phyloP scores from a whole-genome alignment of 2,329 filamentous ascomycete genomes.

The Neoascochyta sp. region DNA sequence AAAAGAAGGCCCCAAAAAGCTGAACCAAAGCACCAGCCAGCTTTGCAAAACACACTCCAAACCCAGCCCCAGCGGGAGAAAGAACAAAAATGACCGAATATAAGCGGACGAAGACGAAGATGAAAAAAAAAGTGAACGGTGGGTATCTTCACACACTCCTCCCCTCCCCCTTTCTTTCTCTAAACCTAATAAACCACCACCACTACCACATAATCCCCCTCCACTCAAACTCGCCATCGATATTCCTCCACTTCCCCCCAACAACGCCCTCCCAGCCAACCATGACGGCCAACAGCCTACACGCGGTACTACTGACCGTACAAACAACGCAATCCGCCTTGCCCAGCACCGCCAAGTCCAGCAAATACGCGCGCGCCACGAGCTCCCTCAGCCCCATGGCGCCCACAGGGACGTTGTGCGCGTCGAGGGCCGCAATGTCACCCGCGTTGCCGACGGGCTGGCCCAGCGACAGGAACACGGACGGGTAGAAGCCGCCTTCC shows the following conservation, averaged over 20 bases:
- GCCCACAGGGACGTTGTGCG: conserved; percentile 33
- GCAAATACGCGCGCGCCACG: conserved; percentile 74
- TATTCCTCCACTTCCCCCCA: conserved; percentile 66
- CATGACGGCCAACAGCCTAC: conserved; percentile 76
- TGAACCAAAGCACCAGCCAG: no score
- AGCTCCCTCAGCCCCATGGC: conserved; percentile 68
- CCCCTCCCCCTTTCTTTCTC: neutral
- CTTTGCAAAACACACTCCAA: no score
- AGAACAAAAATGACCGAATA: no score
- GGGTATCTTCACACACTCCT: conserved; percentile 5
- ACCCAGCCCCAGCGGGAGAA: no score
- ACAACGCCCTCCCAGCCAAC: conserved; percentile 68
- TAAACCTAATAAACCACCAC: neutral
- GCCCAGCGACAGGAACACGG: conserved; percentile 78
- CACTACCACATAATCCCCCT: conserved; percentile 35
- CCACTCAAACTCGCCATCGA: conserved; percentile 47
- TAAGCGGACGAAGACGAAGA: no score
- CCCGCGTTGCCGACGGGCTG: conserved; percentile 30
- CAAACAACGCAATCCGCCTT: conserved; percentile 70
- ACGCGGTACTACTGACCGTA: conserved; percentile 64
- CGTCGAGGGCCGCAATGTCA: conserved; percentile 19
- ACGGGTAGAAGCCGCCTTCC: conserved; percentile 82
- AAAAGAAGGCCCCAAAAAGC: no score
- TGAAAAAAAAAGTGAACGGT: neutral
- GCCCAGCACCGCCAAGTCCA: conserved; percentile 73